phyloP scores from a whole-genome alignment of 345 rosid species.

The Camelina laxa region DNA sequence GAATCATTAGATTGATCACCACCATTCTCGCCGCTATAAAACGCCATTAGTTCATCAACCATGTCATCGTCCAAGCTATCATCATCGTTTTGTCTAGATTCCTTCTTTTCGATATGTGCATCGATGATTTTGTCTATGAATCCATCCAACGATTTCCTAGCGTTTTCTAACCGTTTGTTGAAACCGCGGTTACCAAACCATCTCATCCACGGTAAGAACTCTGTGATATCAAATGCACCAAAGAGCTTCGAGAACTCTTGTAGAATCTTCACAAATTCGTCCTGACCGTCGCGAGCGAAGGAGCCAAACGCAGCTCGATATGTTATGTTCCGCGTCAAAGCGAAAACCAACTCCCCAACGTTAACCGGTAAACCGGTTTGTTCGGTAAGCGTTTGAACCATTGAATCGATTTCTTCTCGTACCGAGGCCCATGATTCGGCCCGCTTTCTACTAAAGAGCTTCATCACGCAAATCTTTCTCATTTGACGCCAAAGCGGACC shows the following conservation, averaged over 20 bases:
- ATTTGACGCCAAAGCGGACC: constrained; percentile 95
- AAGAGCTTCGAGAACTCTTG: constrained; percentile 92
- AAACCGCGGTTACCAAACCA: constrained; percentile 64
- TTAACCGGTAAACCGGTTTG: constrained; percentile 56
- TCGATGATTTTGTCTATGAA: constrained; percentile 82
- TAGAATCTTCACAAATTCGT: constrained; percentile 65
- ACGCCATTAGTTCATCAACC: constrained; percentile 87
- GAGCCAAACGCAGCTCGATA: constrained; percentile 90
- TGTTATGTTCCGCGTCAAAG: constrained; percentile 66
- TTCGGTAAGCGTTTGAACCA: constrained; percentile 46
- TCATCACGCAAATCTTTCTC: constrained; percentile 84
- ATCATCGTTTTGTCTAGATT: not conserved
- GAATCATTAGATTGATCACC: constrained; percentile 46
- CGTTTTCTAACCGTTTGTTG: constrained; percentile 56
- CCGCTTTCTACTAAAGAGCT: constrained; percentile 80
- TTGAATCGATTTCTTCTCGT: constrained; percentile 67
- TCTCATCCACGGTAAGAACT: constrained; percentile 78
- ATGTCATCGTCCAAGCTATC: constrained; percentile 58
- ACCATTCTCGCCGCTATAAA: constrained; percentile 55
- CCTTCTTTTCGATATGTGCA: constrained; percentile 63
- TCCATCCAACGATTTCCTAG: constrained; percentile 62
- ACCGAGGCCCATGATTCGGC: constrained; percentile 94
- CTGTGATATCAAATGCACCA: constrained; percentile 79
- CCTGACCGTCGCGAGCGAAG: constrained; percentile 63
- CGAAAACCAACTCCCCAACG: constrained; percentile 72